Conservation (phyloP, 805 yeast genomes). For the Wickerhamomyces queroliae region DNA sequence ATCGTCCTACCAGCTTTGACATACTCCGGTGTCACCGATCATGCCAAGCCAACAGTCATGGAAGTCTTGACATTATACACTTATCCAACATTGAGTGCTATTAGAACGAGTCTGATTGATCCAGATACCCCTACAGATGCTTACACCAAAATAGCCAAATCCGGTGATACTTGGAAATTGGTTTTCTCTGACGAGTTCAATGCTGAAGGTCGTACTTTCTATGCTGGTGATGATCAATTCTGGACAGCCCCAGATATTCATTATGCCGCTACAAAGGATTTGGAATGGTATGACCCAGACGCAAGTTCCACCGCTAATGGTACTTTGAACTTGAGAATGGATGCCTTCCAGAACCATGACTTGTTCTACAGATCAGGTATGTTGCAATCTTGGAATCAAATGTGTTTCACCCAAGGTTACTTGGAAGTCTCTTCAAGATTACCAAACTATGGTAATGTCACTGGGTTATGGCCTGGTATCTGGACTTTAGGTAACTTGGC, state of each 20-base stretch:
- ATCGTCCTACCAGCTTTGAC: constrained; percentile 81
- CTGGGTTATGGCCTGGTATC: constrained; percentile 94
- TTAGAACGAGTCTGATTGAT: constrained; percentile 48
- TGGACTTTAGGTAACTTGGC: constrained; percentile 95
- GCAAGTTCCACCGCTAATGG: constrained; percentile 78
- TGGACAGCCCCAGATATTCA: constrained; percentile 82
- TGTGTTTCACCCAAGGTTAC: constrained; percentile 83
- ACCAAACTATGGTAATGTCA: constrained; percentile 72
- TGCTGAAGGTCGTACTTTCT: constrained; percentile 84
- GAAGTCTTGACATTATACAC: constrained; percentile 41
- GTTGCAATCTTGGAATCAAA: constrained; percentile 88
- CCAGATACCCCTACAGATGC: constrained; percentile 57
- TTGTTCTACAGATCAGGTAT: constrained; percentile 83
- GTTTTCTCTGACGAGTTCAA: constrained; percentile 92
- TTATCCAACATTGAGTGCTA: constrained; percentile 47
- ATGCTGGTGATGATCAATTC: constrained; percentile 87
- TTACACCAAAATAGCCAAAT: constrained; percentile 41
- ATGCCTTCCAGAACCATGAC: constrained; percentile 76
- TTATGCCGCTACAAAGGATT: constrained; percentile 82
- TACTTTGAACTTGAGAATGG: constrained; percentile 61
- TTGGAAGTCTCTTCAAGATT: constrained; percentile 71
- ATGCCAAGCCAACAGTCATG: constrained; percentile 16
- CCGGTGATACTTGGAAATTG: constrained; percentile 66
- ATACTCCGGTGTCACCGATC: constrained; percentile 59
- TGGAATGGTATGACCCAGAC: constrained; percentile 96